Base-by-base conservation (phyloP, 345 rosid genomes). In the Syzygium grande region DNA sequence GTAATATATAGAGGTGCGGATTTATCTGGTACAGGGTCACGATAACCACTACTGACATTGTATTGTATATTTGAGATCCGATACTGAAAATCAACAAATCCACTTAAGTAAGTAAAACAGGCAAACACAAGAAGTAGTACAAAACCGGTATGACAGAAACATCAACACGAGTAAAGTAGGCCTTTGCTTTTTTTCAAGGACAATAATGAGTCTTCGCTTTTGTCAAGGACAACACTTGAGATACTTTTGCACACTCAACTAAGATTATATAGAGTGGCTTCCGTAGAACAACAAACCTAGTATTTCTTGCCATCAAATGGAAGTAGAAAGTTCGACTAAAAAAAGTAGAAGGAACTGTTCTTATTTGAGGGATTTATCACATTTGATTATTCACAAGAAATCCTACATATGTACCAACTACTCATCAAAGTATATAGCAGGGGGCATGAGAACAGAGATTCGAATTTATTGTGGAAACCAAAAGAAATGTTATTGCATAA, bases 1-100 rank as follows among this genome's bases (percentile, higher is more conserved):
- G 96, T 98, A 16, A 96, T 92, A 91, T 98, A 94, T 56, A 98
- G 90, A 1, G 98, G 99, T 61, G 98, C 97, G 30, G 95, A 94
- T 68, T 92, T 89, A 90, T 96, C 95, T 27, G 97, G 90, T 84
- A 92, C 89, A 4, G 97, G 99, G 88, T 58, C 92, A 84, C 89
- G 77, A 51, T 91, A 90, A 80, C 98, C 95, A 87, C 93, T 93
- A 56, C 97, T 92, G 56, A 95, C 88, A 79, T 95, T 95, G 91
- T 94, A 96, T 85, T 87, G 90, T 90, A 95, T 68, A 86, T 97
- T 95, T 52, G 99, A 97, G 88, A 95, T 89, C 52, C 99, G 95
- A 89, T 95, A 92, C 99, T 95, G 93, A 89, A 84, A 92, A 86
- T 38, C 15, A 1, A 38, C n/a, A 86, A 43, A 68, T 25, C 83